Evolutionary conservation across 345 rosid species (phyloP).

Genomic region (Gynandropsis gynandra): DNA sequence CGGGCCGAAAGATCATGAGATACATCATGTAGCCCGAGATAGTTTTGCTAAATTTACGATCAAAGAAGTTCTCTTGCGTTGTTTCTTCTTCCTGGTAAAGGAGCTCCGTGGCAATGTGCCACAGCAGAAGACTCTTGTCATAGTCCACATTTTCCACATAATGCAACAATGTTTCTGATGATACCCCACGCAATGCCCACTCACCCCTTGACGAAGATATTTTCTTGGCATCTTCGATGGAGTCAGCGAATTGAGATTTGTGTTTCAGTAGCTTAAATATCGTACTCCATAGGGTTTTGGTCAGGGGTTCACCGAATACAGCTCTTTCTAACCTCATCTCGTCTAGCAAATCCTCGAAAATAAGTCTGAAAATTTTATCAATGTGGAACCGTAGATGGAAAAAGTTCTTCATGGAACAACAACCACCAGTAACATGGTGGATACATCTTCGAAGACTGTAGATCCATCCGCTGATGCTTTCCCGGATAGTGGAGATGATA

Average conservation of each 20-base stretch:
- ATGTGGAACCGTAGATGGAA: no score
- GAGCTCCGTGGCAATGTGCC: constrained; percentile 65
- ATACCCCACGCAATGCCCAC: constrained; percentile 32
- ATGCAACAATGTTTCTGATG: constrained; percentile 20
- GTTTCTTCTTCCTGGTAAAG: constrained; percentile 25
- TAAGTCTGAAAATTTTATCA: no score
- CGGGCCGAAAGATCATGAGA: constrained; percentile 48
- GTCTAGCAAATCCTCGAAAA: constrained; percentile 26
- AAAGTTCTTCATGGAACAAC: neutral
- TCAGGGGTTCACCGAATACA: constrained; percentile 37
- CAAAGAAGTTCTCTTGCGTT: neutral
- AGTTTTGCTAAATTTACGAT: constrained; percentile 34
- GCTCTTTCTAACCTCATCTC: constrained; percentile 16
- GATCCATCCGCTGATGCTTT: no score
- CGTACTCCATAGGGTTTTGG: constrained; percentile 38
- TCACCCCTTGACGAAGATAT: constrained; percentile 48
- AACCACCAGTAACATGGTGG: neutral
- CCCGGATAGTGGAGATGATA: neutral
- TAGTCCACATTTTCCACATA: constrained; percentile 27
- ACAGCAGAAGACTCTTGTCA: constrained; percentile 37
- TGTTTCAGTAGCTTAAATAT: constrained; percentile 32
- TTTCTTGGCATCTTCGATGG: constrained; percentile 38
- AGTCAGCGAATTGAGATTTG: constrained; percentile 39
- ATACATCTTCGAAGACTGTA: neutral
- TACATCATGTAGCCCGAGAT: constrained; percentile 55